Percentiles rank a stretch among this genome's conserved stretches.
Conservation (phyloP, 2,329 filamentous ascomycete genomes). For the Chaetomium strumarium region DNA sequence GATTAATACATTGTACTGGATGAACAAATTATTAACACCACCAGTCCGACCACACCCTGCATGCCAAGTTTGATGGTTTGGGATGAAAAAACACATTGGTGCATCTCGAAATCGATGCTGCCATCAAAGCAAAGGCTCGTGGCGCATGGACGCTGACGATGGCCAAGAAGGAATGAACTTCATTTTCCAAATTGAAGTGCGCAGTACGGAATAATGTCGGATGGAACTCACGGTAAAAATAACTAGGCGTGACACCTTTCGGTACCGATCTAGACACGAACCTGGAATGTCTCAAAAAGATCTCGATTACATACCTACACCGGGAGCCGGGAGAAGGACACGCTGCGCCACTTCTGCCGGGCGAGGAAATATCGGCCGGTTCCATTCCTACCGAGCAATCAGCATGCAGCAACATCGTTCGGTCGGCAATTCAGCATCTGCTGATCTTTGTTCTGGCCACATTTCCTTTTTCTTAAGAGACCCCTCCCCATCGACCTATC, state of each 20-base stretch:
- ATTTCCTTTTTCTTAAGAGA: constrained; percentile 15
- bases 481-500: not conserved
- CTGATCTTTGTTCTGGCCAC: constrained; percentile 26
- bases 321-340: constrained; percentile 6
- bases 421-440: constrained; percentile 25
- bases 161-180: no score
- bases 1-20: constrained; percentile 16
- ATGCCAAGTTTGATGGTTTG: not conserved
- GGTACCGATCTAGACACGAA: not conserved
- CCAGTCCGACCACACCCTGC: not conserved
- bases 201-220: no score
- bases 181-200: no score
- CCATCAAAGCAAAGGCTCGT: no score
- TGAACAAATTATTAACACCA: constrained; percentile 7
- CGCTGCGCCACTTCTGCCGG: constrained; percentile 6
- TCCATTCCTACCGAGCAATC: constrained; percentile 16
- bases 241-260: no score
- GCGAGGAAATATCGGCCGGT: not conserved
- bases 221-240: no score
- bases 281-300: no score
- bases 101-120: no score
- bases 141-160: no score
- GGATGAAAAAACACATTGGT: no score
- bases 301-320: not conserved
- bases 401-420: constrained; percentile 17